These are phyloP conservation scores for Copromyces sp. DNA, from an alignment of 495 filamentous ascomycete species.

Conservation along the genomic window DNA sequence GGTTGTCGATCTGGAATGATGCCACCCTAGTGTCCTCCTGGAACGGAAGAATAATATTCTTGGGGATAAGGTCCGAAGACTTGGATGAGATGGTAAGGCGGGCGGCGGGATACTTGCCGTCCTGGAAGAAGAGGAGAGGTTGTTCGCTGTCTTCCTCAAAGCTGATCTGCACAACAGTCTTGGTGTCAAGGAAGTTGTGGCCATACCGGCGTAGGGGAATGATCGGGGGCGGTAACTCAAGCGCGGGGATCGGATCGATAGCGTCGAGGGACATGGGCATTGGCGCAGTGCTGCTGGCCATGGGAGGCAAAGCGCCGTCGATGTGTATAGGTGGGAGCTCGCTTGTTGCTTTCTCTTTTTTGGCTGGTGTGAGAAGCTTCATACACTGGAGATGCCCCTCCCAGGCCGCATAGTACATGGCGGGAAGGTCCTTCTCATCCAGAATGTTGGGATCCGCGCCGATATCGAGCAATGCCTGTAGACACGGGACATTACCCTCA, in stretches of 20 bases:
- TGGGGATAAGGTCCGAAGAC: constrained; percentile 86
- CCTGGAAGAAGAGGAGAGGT: constrained; percentile 82
- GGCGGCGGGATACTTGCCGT: constrained; percentile 89
- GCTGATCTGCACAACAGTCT: constrained; percentile 83
- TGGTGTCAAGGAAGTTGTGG: constrained; percentile 96
- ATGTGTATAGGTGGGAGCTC: constrained; percentile 20
- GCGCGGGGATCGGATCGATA: constrained; percentile 71
- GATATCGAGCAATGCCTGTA: constrained; percentile 65
- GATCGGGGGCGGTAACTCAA: constrained; percentile 91
- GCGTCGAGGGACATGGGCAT: constrained; percentile 59
- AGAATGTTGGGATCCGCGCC: constrained; percentile 63
- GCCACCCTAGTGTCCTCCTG: constrained; percentile 88
- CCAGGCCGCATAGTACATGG: constrained; percentile 98
- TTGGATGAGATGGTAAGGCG: constrained; percentile 94
- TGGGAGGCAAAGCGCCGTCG: constrained; percentile 21
- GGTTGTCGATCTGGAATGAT: constrained; percentile 90
- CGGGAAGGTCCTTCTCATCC: constrained; percentile 87
- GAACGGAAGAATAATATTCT: constrained; percentile 88
- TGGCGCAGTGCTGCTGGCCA: constrained; percentile 40
- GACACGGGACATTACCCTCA: constrained; percentile 84
- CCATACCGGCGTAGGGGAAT: constrained; percentile 91
- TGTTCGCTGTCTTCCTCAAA: constrained; percentile 64
- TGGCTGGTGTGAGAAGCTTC: constrained; percentile 61
- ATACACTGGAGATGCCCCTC: constrained; percentile 95
- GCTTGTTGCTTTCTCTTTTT: constrained; percentile 23